Conservation (phyloP, 1,284 basidiomycete genomes). For the Albatrellus sp. region DNA sequence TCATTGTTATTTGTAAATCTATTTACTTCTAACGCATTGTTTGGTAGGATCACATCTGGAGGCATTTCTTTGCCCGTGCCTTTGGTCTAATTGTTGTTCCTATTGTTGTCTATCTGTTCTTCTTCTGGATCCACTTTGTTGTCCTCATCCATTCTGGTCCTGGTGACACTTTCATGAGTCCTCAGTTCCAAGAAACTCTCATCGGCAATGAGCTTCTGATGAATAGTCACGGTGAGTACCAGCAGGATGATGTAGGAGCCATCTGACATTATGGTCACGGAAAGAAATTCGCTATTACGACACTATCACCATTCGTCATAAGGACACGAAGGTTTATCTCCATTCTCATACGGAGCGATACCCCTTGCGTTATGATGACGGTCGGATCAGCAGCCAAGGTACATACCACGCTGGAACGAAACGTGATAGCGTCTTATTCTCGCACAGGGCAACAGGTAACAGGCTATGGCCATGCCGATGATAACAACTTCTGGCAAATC, state of each 20-base stretch:
- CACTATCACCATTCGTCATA: slow-evolving; percentile 79
- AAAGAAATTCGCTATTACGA: slow-evolving; percentile 92
- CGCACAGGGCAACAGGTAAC: slow-evolving; percentile 88
- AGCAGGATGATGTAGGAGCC: not conserved
- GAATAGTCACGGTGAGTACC: slow-evolving; percentile 68
- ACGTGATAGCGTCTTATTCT: not conserved
- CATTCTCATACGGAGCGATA: slow-evolving; percentile 90
- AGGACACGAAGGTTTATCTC: slow-evolving; percentile 84
- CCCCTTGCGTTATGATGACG: slow-evolving; percentile 92
- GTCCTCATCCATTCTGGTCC: slow-evolving; percentile 86
- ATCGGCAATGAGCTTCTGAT: slow-evolving; percentile 85
- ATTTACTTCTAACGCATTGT: not conserved
- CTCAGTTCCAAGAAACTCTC: slow-evolving; percentile 95
- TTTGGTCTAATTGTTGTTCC: slow-evolving; percentile 85
- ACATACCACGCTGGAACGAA: slow-evolving; percentile 1
- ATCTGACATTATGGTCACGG: not conserved
- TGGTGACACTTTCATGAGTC: slow-evolving; percentile 96
- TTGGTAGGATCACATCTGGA: slow-evolving; percentile 74
- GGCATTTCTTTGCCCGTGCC: slow-evolving; percentile 81
- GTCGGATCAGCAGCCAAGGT: slow-evolving; percentile 92
- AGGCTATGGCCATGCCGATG: slow-evolving; percentile 88
- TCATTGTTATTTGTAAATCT: slow-evolving; percentile 7
- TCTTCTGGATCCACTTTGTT: slow-evolving; percentile 95
- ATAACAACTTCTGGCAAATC: slow-evolving; percentile 95
- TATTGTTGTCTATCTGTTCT: slow-evolving; percentile 82